These are phyloP conservation scores for Solanum chilense DNA, from an alignment of 257 asterid genomes.

Conservation along the genomic window DNA sequence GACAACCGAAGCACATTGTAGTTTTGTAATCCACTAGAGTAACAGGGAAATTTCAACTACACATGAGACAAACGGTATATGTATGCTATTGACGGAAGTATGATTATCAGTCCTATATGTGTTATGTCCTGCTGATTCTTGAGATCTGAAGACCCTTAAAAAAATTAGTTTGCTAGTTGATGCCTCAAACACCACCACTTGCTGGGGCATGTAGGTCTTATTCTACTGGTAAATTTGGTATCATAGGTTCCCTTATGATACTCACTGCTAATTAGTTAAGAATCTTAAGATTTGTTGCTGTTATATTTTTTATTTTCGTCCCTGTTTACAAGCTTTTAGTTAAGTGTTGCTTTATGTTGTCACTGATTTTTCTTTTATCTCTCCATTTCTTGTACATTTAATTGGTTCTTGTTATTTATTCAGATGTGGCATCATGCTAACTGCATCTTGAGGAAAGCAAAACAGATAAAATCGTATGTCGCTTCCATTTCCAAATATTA, in stretches of 20 bases:
- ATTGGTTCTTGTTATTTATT: constrained; percentile 15
- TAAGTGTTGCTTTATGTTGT: not conserved
- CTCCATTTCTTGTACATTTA: not conserved
- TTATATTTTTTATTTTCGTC: not conserved
- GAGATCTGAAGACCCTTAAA: not conserved
- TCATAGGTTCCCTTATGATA: not conserved
- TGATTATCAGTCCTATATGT: not conserved
- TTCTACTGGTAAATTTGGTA: not conserved
- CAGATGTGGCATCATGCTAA: constrained; percentile 97
- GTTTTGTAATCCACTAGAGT: not conserved
- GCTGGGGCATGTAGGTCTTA: not conserved
- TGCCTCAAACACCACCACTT: not conserved
- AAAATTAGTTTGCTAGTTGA: not conserved
- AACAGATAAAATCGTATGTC: constrained; percentile 74
- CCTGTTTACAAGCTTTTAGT: not conserved
- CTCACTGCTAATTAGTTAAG: not conserved
- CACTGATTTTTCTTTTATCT: not conserved
- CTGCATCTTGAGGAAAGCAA: constrained; percentile 62
- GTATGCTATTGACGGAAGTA: not conserved
- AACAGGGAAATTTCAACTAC: not conserved
- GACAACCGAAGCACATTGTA: not conserved
- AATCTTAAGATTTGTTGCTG: not conserved
- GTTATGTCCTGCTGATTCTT: not conserved
- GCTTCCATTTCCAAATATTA: not conserved
- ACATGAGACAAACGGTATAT: not conserved